These are phyloP conservation scores for Zoysia japonica DNA, from an alignment of 176 grass and related monocot species.

Conservation along the genomic window DNA sequence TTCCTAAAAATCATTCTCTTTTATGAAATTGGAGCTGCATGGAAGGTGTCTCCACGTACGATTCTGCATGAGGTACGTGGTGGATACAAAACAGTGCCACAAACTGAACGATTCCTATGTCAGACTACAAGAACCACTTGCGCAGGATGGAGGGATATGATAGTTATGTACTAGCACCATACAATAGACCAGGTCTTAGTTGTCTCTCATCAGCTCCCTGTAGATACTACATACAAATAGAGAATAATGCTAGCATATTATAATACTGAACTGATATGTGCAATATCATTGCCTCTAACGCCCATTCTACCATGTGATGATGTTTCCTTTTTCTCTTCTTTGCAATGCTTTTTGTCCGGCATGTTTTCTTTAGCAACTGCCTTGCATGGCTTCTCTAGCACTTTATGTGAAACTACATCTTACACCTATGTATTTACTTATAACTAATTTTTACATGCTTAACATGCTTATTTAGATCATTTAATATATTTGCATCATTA, in stretches of 20 bases:
- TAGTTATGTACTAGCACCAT: not conserved
- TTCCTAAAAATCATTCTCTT: not conserved
- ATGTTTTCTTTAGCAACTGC: too few relatives aligned
- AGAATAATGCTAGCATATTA: not conserved
- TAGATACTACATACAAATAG: slow-evolving; percentile 19
- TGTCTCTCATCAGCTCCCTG: not conserved
- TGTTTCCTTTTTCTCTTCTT: not conserved
- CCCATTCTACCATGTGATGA: not conserved
- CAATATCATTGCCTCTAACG: not conserved
- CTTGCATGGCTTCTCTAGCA: too few relatives aligned
- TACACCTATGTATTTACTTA: too few relatives aligned
- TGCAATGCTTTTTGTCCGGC: not conserved
- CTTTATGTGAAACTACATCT: too few relatives aligned
- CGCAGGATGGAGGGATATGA: slow-evolving; percentile 21
- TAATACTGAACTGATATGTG: not conserved
- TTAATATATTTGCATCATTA: too few relatives aligned
- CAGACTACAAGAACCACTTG: not conserved
- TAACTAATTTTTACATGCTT: too few relatives aligned
- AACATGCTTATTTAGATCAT: too few relatives aligned
- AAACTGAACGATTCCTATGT: not conserved
- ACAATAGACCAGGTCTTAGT: slow-evolving; percentile 5
- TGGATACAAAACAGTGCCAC: not conserved
- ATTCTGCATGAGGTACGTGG: not conserved
- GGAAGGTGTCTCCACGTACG: not conserved
- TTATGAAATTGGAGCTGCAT: slow-evolving; percentile 6